These are phyloP conservation scores for Aspergillus glaucus DNA, from an alignment of 2,329 filamentous ascomycete genomes.

Conservation along the genomic window DNA sequence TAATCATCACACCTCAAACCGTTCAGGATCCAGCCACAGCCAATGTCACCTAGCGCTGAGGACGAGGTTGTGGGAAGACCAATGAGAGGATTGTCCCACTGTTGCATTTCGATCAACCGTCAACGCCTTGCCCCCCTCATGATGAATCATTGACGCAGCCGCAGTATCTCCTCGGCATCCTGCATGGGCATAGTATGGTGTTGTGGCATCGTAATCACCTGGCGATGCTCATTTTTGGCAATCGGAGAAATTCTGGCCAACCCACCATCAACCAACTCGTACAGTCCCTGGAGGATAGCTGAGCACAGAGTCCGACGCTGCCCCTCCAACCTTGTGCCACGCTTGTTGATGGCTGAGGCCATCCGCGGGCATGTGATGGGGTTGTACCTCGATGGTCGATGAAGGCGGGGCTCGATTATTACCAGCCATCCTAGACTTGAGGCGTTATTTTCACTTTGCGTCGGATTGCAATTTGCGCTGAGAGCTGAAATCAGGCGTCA, in stretches of 20 bases:
- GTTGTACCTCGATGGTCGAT: not conserved
- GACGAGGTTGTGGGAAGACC: not conserved
- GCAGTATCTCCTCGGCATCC: not conserved
- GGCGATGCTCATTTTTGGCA: not conserved
- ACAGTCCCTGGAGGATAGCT: not conserved
- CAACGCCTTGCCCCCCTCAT: not conserved
- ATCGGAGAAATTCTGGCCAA: not conserved
- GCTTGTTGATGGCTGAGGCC: not conserved
- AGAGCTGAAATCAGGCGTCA: not conserved
- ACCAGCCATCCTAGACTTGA: not conserved
- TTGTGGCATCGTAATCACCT: not conserved
- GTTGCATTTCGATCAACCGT: not conserved
- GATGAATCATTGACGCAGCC: not conserved
- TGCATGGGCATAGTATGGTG: not conserved
- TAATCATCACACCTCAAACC: not conserved
- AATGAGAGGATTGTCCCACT: not conserved
- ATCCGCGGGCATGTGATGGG: not conserved
- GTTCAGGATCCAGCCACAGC: not conserved
- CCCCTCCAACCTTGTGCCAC: not conserved
- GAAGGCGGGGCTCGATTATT: not conserved
- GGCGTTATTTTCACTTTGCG: not conserved
- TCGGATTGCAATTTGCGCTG: not conserved
- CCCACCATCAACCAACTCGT: not conserved
- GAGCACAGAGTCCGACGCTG: not conserved
- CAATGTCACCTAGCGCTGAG: not conserved